phyloP scores from a whole-genome alignment of 768 basidiomycete genomes.

The Podaxis pistillaris region DNA sequence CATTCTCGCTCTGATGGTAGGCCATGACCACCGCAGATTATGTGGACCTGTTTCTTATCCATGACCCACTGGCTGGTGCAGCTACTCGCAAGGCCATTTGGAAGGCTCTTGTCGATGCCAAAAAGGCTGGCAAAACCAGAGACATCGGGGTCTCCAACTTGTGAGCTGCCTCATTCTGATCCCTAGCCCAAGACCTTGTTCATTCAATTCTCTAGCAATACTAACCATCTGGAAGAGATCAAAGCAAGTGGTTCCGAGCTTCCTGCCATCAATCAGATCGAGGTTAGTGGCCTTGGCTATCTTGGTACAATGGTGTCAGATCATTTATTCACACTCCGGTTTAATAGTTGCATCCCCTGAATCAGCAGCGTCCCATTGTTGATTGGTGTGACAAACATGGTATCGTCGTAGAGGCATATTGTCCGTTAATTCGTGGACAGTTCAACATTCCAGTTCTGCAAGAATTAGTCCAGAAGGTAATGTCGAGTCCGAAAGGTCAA shows the following conservation, averaged over 20 bases:
- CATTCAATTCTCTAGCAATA: background rate
- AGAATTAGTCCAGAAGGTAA: constrained; percentile 58
- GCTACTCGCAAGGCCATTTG: constrained; percentile 67
- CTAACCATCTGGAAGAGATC: constrained; percentile 77
- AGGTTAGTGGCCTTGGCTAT: constrained; percentile 38
- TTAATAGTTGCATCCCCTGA: constrained; percentile 71
- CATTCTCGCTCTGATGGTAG: background rate
- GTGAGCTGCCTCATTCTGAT: constrained; percentile 35
- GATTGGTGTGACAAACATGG: constrained; percentile 62
- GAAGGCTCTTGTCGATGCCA: constrained; percentile 61
- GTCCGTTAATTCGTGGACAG: constrained; percentile 66
- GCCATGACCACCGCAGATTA: constrained; percentile 21
- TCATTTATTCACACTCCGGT: background rate
- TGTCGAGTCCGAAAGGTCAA: too few species aligned
- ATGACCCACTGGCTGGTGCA: constrained; percentile 66
- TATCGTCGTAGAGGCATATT: constrained; percentile 72
- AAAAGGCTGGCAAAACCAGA: constrained; percentile 58
- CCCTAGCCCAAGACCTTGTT: background rate
- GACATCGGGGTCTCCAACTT: constrained; percentile 81
- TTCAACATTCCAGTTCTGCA: constrained; percentile 53
- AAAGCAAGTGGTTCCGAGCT: constrained; percentile 53
- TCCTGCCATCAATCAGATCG: constrained; percentile 79
- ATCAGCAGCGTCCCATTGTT: constrained; percentile 77
- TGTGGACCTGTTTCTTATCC: constrained; percentile 71
- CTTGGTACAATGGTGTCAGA: background rate